Percentiles rank a stretch among this genome's conserved stretches.
Evolutionary conservation across 345 rosid species (phyloP).

Genomic region (Salix viminalis): DNA sequence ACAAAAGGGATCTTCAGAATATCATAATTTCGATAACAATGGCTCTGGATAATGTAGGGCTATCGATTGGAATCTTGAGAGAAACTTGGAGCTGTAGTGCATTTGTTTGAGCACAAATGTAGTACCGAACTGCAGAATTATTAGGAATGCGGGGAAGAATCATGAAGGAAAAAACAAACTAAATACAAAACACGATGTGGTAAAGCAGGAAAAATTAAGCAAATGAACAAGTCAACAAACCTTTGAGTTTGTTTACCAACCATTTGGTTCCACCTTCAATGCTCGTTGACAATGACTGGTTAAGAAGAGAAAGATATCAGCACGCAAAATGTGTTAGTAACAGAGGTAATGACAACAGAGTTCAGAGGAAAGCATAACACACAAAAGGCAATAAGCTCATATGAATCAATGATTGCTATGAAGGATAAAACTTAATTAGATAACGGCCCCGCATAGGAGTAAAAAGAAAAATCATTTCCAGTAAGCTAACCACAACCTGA

Average conservation of each 20-base stretch:
- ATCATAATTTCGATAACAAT: neutral
- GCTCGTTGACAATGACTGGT: conserved; percentile 72
- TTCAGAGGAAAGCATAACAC: neutral
- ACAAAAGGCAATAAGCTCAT: neutral
- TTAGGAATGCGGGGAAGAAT: neutral
- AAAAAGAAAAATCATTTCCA: neutral
- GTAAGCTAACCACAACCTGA: neutral
- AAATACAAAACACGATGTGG: neutral
- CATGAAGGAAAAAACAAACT: neutral
- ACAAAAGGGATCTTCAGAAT: neutral
- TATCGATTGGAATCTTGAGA: neutral
- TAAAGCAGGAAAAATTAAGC: neutral
- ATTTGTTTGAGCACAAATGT: neutral
- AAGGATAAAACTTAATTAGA: neutral
- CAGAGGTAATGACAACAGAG: neutral
- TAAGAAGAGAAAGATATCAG: conserved; percentile 1
- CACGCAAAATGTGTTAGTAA: neutral
- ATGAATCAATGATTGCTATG: neutral
- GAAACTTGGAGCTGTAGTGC: neutral
- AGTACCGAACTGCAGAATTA: neutral
- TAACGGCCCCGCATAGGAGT: neutral
- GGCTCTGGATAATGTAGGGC: neutral
- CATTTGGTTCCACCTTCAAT: conserved; percentile 90
- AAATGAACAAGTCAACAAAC: conserved; percentile 35
- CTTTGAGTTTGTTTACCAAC: conserved; percentile 93